Conservation (phyloP, 1,139 yeast genomes). For the Sugiyamaella sp. region DNA sequence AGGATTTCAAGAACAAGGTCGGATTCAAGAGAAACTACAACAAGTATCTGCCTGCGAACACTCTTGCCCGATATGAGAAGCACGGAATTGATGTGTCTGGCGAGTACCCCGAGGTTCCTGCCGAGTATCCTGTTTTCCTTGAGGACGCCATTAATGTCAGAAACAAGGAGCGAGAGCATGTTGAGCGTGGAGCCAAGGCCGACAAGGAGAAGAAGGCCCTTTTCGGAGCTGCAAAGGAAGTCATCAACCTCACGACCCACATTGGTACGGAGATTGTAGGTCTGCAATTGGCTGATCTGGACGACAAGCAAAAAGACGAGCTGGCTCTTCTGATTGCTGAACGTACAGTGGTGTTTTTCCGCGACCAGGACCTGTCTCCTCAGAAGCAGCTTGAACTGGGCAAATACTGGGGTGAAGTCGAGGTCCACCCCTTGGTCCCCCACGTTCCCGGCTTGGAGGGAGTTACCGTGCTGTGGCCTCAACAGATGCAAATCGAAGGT, state of each 20-base stretch:
- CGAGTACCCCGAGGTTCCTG: slow-evolving; percentile 51
- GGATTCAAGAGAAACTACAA: slow-evolving; percentile 23
- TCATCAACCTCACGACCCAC: slow-evolving; percentile 56
- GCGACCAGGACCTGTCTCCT: slow-evolving; percentile 56
- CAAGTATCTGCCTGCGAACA: slow-evolving; percentile 45
- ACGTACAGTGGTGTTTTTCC: slow-evolving; percentile 68
- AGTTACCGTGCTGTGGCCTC: slow-evolving; percentile 59
- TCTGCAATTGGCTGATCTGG: slow-evolving; percentile 58
- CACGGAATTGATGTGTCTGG: slow-evolving; percentile 48
- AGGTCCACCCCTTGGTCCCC: slow-evolving; percentile 74
- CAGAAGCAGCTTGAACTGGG: slow-evolving; percentile 62
- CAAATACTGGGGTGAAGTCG: slow-evolving; percentile 67
- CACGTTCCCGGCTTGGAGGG: slow-evolving; percentile 54
- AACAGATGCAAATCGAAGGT: slow-evolving; percentile 41
- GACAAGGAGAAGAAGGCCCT: slow-evolving; percentile 56
- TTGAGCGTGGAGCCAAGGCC: slow-evolving; percentile 54
- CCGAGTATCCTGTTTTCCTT: slow-evolving; percentile 50
- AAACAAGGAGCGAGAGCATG: slow-evolving; percentile 45
- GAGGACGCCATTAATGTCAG: slow-evolving; percentile 56
- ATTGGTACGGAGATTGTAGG: slow-evolving; percentile 65
- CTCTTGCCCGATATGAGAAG: slow-evolving; percentile 44
- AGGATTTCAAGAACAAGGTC: slow-evolving; percentile 12
- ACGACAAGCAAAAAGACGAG: slow-evolving; percentile 60
- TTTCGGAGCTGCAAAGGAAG: slow-evolving; percentile 49
- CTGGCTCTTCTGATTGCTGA: slow-evolving; percentile 65